phyloP scores from a whole-genome alignment of 306 rosid species.

The Dryas octopetala region DNA sequence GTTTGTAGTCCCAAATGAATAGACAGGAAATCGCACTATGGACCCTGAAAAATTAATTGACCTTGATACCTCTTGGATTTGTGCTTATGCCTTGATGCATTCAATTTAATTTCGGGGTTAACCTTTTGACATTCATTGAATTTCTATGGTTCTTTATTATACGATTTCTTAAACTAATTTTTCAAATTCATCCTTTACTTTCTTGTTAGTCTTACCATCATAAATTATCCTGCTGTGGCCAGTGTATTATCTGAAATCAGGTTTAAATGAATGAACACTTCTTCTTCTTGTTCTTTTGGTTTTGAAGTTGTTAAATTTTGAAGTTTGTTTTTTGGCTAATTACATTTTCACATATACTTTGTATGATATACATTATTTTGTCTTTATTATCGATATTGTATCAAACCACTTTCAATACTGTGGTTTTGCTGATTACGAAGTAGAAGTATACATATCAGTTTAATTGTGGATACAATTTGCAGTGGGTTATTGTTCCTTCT shows the following conservation, averaged over 20 bases:
- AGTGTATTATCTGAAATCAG: neutral
- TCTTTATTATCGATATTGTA: neutral
- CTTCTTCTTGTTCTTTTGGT: neutral
- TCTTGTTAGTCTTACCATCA: too few relatives aligned
- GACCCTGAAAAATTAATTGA: neutral
- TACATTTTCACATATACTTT: neutral
- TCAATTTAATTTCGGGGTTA: neutral
- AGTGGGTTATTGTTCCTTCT: slow-evolving; percentile 76
- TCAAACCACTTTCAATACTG: neutral
- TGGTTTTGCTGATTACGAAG: neutral
- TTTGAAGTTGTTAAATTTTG: neutral
- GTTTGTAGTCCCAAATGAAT: neutral
- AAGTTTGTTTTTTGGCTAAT: neutral
- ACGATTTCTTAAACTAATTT: neutral
- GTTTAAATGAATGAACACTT: neutral
- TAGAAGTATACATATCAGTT: neutral
- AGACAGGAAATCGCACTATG: neutral
- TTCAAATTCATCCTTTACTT: neutral
- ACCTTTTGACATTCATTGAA: neutral
- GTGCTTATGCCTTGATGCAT: neutral
- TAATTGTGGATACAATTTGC: slow-evolving; percentile 3
- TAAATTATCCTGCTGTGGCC: neutral
- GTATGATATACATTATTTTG: neutral
- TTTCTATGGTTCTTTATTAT: neutral
- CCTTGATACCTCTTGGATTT: neutral